Evolutionary conservation across 805 yeast genomes (phyloP).

Genomic region (Yarrowia alimentaria): DNA sequence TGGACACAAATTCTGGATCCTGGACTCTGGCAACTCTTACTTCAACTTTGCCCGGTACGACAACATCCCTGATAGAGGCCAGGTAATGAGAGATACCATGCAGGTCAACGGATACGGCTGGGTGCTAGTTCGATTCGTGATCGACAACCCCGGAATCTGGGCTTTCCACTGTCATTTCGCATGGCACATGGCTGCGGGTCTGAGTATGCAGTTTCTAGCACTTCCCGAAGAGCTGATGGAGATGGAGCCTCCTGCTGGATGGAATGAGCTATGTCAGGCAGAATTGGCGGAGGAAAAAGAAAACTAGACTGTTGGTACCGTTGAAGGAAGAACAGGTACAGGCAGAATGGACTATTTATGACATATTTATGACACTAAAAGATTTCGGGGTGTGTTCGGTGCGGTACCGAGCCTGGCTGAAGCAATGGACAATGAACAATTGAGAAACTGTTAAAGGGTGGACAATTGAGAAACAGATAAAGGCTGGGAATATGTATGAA

Average conservation of each 20-base stretch:
- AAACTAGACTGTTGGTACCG: too few species aligned
- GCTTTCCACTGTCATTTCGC: slow-evolving; percentile 91
- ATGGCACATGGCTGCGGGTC: slow-evolving; percentile 92
- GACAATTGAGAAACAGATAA: too few species aligned
- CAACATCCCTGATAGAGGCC: slow-evolving; percentile 49
- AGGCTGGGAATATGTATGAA: too few species aligned
- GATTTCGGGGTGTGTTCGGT: too few species aligned
- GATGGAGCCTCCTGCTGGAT: slow-evolving; percentile 35
- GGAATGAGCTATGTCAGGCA: slow-evolving; percentile 33
- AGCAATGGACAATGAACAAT: too few species aligned
- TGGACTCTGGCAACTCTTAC: slow-evolving; percentile 57
- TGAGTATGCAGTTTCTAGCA: slow-evolving; percentile 42
- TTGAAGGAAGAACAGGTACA: too few species aligned
- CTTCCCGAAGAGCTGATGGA: slow-evolving; percentile 32
- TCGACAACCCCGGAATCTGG: slow-evolving; percentile 94
- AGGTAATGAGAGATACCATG: slow-evolving; percentile 65
- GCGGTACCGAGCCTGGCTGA: too few species aligned
- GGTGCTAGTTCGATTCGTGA: slow-evolving; percentile 57
- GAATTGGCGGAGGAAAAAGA: slow-evolving; percentile 17
- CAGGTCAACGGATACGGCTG: slow-evolving; percentile 64
- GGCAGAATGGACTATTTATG: too few species aligned
- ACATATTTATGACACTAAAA: too few species aligned
- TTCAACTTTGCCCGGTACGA: slow-evolving; percentile 47
- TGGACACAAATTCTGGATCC: slow-evolving; percentile 79
- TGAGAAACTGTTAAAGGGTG: too few species aligned